Evolutionary conservation across 768 basidiomycete genomes (phyloP).

Genomic region (Lactarius sanguifluus): DNA sequence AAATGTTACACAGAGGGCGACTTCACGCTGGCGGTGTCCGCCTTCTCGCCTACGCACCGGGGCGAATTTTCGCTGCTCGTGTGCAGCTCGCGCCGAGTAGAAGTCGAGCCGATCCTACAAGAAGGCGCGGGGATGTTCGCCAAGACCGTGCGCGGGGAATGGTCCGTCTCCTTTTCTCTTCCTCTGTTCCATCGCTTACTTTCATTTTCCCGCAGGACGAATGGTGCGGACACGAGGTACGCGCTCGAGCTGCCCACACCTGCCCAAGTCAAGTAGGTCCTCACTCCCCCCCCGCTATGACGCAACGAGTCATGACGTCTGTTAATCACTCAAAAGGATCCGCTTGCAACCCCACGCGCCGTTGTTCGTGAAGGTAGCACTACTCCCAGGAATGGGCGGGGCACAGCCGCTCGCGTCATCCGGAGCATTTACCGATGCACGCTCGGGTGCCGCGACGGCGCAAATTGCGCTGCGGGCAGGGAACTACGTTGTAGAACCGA

Average conservation of each 20-base stretch:
- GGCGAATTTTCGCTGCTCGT: slow-evolving; percentile 66
- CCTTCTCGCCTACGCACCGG: slow-evolving; percentile 71
- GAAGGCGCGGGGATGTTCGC: slow-evolving; percentile 93
- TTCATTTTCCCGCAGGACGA: slow-evolving; percentile 53
- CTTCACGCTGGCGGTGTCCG: slow-evolving; percentile 82
- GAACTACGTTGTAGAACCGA: slow-evolving; percentile 71
- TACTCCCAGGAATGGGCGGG: slow-evolving; percentile 45
- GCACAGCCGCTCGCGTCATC: slow-evolving; percentile 63
- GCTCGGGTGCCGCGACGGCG: slow-evolving; percentile 68
- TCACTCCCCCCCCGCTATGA: neutral
- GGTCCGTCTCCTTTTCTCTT: slow-evolving; percentile 50
- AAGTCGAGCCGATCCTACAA: slow-evolving; percentile 63
- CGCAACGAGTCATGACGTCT: neutral
- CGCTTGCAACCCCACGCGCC: slow-evolving; percentile 60
- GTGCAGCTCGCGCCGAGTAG: slow-evolving; percentile 60
- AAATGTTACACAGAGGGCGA: slow-evolving; percentile 54
- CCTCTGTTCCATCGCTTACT: slow-evolving; percentile 48
- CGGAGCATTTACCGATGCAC: slow-evolving; percentile 73
- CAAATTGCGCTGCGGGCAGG: slow-evolving; percentile 54
- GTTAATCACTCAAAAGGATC: slow-evolving; percentile 44
- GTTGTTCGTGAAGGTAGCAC: slow-evolving; percentile 57
- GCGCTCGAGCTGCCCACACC: slow-evolving; percentile 53
- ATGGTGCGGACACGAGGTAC: slow-evolving; percentile 66
- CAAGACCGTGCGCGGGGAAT: slow-evolving; percentile 65
- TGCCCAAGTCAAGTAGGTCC: slow-evolving; percentile 58